Evolutionary conservation across 805 yeast species (phyloP).

Genomic region (Ogataea ganodermae): DNA sequence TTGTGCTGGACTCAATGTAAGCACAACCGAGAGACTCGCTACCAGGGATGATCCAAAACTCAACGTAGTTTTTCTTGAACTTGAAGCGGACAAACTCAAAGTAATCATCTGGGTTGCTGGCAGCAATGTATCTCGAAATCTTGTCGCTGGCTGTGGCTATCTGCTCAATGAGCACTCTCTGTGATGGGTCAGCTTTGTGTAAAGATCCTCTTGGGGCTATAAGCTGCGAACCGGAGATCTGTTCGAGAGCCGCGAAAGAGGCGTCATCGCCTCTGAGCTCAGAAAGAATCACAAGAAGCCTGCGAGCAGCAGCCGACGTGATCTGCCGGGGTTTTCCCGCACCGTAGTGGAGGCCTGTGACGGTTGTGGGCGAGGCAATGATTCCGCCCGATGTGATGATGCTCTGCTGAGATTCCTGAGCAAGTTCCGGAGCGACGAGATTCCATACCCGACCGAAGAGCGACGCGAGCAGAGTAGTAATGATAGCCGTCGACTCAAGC

Average conservation of each 20-base stretch:
- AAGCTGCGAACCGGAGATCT: conserved; percentile 15
- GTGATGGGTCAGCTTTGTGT: conserved; percentile 6
- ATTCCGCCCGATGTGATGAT: conserved; percentile 11
- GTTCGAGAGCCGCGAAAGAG: conserved; percentile 25
- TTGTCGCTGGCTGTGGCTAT: conserved; percentile 43
- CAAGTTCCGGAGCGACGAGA: conserved; percentile 3
- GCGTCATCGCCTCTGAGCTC: conserved; percentile 28
- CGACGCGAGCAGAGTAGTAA: conserved; percentile 43
- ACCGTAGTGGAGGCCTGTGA: conserved; percentile 6
- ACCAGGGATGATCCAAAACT: conserved; percentile 41
- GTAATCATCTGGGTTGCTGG: conserved; percentile 50
- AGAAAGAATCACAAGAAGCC: conserved; percentile 17
- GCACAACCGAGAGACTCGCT: conserved; percentile 49
- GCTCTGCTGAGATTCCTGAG: background rate
- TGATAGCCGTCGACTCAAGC: conserved; percentile 38
- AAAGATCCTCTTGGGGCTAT: conserved; percentile 7
- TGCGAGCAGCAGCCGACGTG: conserved; percentile 11
- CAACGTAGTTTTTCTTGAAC: conserved; percentile 34
- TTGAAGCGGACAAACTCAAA: conserved; percentile 37
- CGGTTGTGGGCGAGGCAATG: conserved; percentile 13
- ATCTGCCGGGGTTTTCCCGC: conserved; percentile 20
- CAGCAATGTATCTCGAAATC: conserved; percentile 48
- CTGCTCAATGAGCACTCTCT: conserved; percentile 27
- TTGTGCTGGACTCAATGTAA: conserved; percentile 40
- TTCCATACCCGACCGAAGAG: conserved; percentile 27